Percentiles rank a stretch among this genome's conserved stretches.
phyloP scores from a whole-genome alignment of 2,329 filamentous ascomycete species.

The Claviceps digitariae region DNA sequence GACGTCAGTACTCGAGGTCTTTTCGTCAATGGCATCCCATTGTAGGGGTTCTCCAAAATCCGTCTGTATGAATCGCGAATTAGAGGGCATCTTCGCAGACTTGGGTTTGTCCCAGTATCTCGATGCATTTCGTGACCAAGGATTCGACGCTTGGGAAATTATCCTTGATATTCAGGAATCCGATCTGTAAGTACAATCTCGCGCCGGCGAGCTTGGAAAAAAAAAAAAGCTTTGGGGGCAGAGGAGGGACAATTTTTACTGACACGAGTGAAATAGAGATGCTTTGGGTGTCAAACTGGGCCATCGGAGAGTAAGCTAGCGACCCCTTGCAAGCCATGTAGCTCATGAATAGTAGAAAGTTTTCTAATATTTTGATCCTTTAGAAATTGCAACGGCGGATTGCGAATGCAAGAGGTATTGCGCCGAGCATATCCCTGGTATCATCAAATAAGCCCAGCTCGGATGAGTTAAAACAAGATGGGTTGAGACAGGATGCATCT shows the following conservation, averaged over 20 bases:
- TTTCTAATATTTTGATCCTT: conserved; percentile 4
- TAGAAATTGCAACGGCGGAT: conserved; percentile 77
- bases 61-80: conserved; percentile 37
- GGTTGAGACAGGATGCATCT: conserved; percentile 32
- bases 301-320: conserved; percentile 56
- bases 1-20: background rate
- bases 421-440: conserved; percentile 37
- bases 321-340: conserved; percentile 5
- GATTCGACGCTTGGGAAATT: conserved; percentile 76
- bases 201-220: background rate
- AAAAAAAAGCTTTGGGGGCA: no score
- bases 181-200: conserved; percentile 48
- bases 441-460: conserved; percentile 34
- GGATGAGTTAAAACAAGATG: conserved; percentile 43
- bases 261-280: conserved; percentile 37
- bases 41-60: conserved; percentile 2
- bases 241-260: conserved; percentile 7
- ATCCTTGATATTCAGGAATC: conserved; percentile 75
- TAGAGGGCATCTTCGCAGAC: conserved; percentile 55
- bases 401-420: conserved; percentile 55
- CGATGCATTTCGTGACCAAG: conserved; percentile 58
- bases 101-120: conserved; percentile 70
- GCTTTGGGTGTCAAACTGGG: conserved; percentile 65
- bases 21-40: background rate
- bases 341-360: conserved; percentile 2